These are phyloP conservation scores for Pseudonitzschia multistriata DNA, from an alignment of 108 stramenopile genomes.

Conservation along the genomic window DNA sequence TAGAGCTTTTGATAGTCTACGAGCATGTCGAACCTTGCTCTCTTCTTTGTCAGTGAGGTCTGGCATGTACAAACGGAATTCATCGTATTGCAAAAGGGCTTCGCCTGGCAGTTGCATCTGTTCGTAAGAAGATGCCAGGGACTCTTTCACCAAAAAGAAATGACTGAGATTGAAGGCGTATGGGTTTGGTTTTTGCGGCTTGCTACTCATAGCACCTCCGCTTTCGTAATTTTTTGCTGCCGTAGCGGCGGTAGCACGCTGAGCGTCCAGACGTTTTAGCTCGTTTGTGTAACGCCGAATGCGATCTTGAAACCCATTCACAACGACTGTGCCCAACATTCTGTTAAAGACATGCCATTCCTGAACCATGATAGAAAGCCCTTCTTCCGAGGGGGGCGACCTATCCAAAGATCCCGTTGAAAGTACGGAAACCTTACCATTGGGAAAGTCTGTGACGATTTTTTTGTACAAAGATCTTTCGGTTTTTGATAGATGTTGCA, in stretches of 20 bases:
- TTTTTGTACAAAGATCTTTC: conserved; percentile 63
- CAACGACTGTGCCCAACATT: conserved; percentile 59
- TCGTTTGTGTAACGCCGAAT: conserved; percentile 73
- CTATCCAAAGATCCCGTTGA: conserved; percentile 50
- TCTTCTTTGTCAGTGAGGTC: conserved; percentile 40
- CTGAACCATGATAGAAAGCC: conserved; percentile 35
- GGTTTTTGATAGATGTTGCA: conserved; percentile 33
- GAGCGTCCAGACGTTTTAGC: conserved; percentile 58
- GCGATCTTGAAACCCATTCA: conserved; percentile 69
- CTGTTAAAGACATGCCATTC: conserved; percentile 77
- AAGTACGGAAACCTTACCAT: conserved; percentile 61
- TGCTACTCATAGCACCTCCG: not conserved
- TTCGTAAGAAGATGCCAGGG: conserved; percentile 78
- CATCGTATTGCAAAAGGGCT: conserved; percentile 79
- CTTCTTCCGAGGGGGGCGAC: conserved; percentile 3
- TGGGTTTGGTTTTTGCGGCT: not conserved
- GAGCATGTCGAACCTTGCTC: conserved; percentile 11
- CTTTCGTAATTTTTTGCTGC: conserved; percentile 25
- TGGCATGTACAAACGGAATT: conserved; percentile 65
- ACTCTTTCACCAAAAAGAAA: conserved; percentile 84
- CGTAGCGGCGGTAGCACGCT: conserved; percentile 42
- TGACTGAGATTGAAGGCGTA: conserved; percentile 58
- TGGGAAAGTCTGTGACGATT: conserved; percentile 73
- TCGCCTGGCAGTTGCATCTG: conserved; percentile 78
- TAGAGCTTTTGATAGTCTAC: conserved; percentile 23